Percentiles rank a stretch among this genome's conserved stretches.
Conservation (phyloP, 2,329 filamentous ascomycete genomes). For the Bipolaris oryzae region DNA sequence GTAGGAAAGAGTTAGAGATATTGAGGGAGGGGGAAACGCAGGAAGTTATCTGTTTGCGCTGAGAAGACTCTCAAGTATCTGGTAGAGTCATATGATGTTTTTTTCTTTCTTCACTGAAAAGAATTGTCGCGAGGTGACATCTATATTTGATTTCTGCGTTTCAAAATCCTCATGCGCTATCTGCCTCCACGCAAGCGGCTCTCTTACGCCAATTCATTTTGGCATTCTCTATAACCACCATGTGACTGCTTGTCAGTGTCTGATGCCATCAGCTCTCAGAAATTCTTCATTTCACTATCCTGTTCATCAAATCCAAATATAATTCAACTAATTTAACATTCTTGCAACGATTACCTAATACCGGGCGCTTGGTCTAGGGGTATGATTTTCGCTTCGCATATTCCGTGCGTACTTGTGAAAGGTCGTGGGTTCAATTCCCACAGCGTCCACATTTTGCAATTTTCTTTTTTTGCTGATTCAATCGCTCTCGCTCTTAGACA, state of each 20-base stretch:
- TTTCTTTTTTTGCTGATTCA: neutral
- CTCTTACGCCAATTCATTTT: no score
- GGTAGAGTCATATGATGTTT: neutral
- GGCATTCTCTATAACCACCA: neutral
- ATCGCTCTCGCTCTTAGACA: no score
- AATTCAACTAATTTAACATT: no score
- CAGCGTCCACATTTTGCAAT: conserved; percentile 24
- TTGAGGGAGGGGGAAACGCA: neutral
- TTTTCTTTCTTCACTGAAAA: no score
- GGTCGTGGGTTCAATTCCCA: conserved; percentile 37
- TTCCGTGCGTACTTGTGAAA: conserved; percentile 23
- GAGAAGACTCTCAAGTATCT: neutral
- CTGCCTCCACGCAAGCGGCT: no score
- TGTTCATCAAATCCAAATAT: no score
- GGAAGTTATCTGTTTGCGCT: neutral
- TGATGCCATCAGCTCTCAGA: neutral
- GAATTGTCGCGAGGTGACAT: no score
- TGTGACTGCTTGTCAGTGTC: neutral
- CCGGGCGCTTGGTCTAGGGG: conserved; percentile 21
- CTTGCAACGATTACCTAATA: conserved; percentile 11
- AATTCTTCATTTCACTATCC: no score
- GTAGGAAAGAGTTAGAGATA: neutral
- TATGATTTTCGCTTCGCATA: conserved; percentile 30
- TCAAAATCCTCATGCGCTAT: no score
- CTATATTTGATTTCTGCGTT: no score